Evolutionary conservation across 108 stramenopile species (phyloP).

Genomic region (Nitzschia putrida): DNA sequence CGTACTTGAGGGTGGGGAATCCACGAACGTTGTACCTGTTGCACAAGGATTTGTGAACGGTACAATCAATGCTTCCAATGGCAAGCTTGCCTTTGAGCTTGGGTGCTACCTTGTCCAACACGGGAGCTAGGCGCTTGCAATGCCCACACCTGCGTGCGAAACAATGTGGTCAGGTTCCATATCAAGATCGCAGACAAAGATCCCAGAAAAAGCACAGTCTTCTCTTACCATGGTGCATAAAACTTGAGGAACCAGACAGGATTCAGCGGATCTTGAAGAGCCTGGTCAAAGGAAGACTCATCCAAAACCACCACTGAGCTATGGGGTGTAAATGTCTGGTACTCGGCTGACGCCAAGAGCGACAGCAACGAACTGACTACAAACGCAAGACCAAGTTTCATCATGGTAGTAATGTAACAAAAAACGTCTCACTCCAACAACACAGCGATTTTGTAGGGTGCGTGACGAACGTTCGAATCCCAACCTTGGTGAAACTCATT

Average conservation of each 20-base stretch:
- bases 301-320: slow-evolving; percentile 50
- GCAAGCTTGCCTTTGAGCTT: slow-evolving; percentile 70
- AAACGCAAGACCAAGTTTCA: not conserved
- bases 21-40: slow-evolving; percentile 57
- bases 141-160: slow-evolving; percentile 48
- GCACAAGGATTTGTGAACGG: slow-evolving; percentile 62
- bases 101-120: slow-evolving; percentile 67
- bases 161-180: too few species aligned
- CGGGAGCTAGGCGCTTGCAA: slow-evolving; percentile 66
- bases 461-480: too few species aligned
- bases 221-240: slow-evolving; percentile 77
- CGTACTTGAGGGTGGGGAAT: slow-evolving; percentile 83
- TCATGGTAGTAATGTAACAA: too few species aligned
- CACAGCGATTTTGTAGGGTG: not conserved
- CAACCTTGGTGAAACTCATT: too few species aligned
- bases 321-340: slow-evolving; percentile 47
- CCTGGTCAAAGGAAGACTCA: slow-evolving; percentile 38
- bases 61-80: slow-evolving; percentile 87
- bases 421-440: too few species aligned
- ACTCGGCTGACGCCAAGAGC: slow-evolving; percentile 8
- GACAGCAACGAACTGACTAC: not conserved
- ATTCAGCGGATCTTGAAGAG: slow-evolving; percentile 68
- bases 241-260: slow-evolving; percentile 77
- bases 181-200: not conserved
- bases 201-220: not conserved